Evolutionary conservation across 768 basidiomycete species (phyloP).

Genomic region (Cystobasidium ongulense): DNA sequence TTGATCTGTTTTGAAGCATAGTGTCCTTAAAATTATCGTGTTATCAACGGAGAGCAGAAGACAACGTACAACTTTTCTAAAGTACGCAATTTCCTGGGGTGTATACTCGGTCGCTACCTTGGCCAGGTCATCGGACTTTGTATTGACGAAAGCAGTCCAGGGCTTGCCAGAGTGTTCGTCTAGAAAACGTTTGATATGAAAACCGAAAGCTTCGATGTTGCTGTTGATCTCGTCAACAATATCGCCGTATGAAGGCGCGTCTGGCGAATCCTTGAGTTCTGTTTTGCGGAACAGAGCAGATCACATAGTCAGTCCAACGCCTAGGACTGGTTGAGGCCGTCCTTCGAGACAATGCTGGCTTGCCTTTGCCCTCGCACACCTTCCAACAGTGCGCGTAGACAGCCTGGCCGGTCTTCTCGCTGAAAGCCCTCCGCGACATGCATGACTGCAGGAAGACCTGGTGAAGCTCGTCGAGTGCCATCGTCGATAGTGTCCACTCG

Average conservation of each 20-base stretch:
- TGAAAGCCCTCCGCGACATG: slow-evolving; percentile 18
- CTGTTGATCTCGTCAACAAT: slow-evolving; percentile 15
- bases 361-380: not conserved
- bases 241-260: slow-evolving; percentile 9
- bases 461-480: slow-evolving; percentile 9
- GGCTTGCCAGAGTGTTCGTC: slow-evolving; percentile 29
- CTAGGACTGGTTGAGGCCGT: not conserved
- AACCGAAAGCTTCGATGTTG: slow-evolving; percentile 24
- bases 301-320: not conserved
- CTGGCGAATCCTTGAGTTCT: no score
- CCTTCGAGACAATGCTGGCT: not conserved
- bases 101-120: slow-evolving; percentile 32
- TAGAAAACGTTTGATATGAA: slow-evolving; percentile 23
- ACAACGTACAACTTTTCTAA: slow-evolving; percentile 11
- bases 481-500: not conserved
- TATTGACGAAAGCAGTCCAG: slow-evolving; percentile 28
- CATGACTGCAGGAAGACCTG: slow-evolving; percentile 22
- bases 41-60: not conserved
- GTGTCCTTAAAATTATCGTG: not conserved
- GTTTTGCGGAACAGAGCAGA: not conserved
- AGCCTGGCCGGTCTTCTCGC: slow-evolving; percentile 9
- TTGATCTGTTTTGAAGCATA: slow-evolving; percentile 22
- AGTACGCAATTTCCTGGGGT: slow-evolving; percentile 32
- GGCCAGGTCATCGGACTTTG: slow-evolving; percentile 13
- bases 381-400: slow-evolving; percentile 22